A percentile compares a stretch with the other conserved stretches of the same genome.
Evolutionary conservation across 2,329 filamentous ascomycete species (phyloP).

Genomic region (Mycogone perniciosa): DNA sequence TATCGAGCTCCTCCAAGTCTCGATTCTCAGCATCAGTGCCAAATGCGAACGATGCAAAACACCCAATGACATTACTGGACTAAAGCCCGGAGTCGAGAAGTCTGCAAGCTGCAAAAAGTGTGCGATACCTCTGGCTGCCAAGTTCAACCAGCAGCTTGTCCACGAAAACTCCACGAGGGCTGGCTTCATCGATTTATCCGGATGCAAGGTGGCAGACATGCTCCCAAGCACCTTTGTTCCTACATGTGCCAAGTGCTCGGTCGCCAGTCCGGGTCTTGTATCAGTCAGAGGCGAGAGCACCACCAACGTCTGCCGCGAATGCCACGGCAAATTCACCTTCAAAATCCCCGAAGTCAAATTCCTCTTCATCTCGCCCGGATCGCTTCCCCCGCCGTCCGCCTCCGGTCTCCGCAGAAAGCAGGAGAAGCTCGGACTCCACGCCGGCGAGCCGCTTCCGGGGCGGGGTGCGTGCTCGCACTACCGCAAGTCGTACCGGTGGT

Average conservation of each 20-base stretch:
- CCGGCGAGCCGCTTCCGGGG: slow-evolving; percentile 49
- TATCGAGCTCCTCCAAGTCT: slow-evolving; percentile 68
- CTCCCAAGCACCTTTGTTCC: slow-evolving; percentile 74
- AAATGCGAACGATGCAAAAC: slow-evolving; percentile 79
- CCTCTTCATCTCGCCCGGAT: slow-evolving; percentile 57
- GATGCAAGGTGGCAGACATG: slow-evolving; percentile 69
- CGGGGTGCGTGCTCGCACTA: slow-evolving; percentile 54
- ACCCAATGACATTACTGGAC: slow-evolving; percentile 58
- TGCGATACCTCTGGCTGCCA: slow-evolving; percentile 43
- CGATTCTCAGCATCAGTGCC: slow-evolving; percentile 59
- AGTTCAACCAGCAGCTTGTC: slow-evolving; percentile 62
- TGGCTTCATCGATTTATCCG: slow-evolving; percentile 70
- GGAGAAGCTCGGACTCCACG: slow-evolving; percentile 51
- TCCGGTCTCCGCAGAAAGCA: slow-evolving; percentile 39
- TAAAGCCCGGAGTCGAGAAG: slow-evolving; percentile 52
- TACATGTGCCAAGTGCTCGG: slow-evolving; percentile 72
- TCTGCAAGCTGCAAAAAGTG: slow-evolving; percentile 54
- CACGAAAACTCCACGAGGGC: slow-evolving; percentile 68
- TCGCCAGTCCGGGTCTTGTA: slow-evolving; percentile 58
- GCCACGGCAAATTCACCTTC: slow-evolving; percentile 74
- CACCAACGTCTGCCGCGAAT: slow-evolving; percentile 70
- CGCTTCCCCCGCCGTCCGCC: slow-evolving; percentile 33
- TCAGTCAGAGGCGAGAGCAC: slow-evolving; percentile 68
- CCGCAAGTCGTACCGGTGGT: slow-evolving; percentile 55
- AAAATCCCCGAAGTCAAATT: slow-evolving; percentile 74